phyloP scores from a whole-genome alignment of 441 rosid genomes.

The Bruguiera hainesii region DNA sequence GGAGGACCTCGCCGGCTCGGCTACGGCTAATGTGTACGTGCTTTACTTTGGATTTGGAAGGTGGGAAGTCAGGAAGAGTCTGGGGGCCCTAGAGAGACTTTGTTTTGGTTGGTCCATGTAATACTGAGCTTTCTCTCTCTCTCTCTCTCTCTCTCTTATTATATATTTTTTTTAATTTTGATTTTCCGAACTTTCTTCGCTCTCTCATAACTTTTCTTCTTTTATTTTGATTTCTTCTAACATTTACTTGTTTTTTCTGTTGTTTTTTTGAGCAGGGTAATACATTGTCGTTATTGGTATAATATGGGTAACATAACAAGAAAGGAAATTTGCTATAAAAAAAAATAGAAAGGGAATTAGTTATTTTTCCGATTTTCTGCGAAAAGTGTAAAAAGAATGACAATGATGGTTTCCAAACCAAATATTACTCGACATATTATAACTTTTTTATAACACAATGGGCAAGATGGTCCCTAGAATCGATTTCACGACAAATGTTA shows the following conservation, averaged over 20 bases:
- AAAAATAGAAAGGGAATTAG: too few species aligned
- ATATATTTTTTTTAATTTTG: not conserved
- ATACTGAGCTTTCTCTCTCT: constrained; percentile 29
- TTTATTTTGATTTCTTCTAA: not conserved
- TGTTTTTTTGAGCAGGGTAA: not conserved
- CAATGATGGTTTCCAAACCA: too few species aligned
- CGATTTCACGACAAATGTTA: too few species aligned
- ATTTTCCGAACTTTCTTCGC: not conserved
- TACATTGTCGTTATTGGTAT: too few species aligned
- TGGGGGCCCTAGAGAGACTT: constrained; percentile 9
- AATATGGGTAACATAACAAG: too few species aligned
- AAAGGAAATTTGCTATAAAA: too few species aligned
- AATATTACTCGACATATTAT: too few species aligned
- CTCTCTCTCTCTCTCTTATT: constrained; percentile 9
- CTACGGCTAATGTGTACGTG: too few species aligned
- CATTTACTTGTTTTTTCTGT: not conserved
- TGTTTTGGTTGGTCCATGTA: constrained; percentile 24
- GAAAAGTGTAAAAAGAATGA: too few species aligned
- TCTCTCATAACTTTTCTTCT: not conserved
- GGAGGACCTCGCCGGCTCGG: constrained; percentile 34
- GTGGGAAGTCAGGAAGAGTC: not conserved
- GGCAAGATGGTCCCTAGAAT: too few species aligned
- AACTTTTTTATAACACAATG: too few species aligned
- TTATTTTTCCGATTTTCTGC: too few species aligned
- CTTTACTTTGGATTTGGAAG: not conserved